These are phyloP conservation scores for Bisporella sp. DNA, from an alignment of 2,329 filamentous ascomycete genomes.

Conservation along the genomic window DNA sequence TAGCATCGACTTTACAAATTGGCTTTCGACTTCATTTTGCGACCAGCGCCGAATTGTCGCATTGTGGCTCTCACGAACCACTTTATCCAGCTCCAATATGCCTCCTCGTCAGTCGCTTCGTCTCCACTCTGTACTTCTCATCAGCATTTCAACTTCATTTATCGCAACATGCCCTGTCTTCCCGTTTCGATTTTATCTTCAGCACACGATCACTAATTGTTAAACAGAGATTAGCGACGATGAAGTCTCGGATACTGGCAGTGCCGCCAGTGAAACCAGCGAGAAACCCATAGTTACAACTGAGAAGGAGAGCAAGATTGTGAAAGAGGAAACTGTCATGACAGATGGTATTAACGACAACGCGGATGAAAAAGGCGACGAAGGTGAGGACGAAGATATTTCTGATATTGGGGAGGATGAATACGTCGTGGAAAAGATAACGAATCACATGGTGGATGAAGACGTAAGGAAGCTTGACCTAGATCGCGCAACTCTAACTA, in stretches of 20 bases:
- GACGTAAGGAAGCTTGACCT: conserved; percentile 35
- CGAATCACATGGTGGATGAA: conserved; percentile 54
- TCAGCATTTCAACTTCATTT: too few relatives aligned
- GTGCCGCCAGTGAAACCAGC: conserved; percentile 16
- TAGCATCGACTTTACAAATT: too few relatives aligned
- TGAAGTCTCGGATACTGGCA: conserved; percentile 28
- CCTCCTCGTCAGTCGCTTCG: too few relatives aligned
- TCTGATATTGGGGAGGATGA: conserved; percentile 40
- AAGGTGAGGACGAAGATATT: conserved; percentile 29
- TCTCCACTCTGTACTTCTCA: too few relatives aligned
- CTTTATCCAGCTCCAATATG: too few relatives aligned
- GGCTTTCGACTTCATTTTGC: too few relatives aligned
- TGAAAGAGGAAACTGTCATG: conserved; percentile 12
- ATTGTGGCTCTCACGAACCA: too few relatives aligned
- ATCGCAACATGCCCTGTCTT: too few relatives aligned
- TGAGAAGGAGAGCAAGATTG: neutral
- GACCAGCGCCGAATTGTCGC: too few relatives aligned
- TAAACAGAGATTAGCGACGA: conserved; percentile 22
- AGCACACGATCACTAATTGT: neutral
- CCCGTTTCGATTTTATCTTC: too few relatives aligned
- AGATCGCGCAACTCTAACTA: conserved; percentile 1
- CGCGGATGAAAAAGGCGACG: conserved; percentile 20
- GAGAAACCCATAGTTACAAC: neutral
- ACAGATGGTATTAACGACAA: conserved; percentile 18
- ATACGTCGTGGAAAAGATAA: conserved; percentile 69